phyloP scores from a whole-genome alignment of 2,329 filamentous ascomycete species.

The Phymatotrichopsis omnivora region DNA sequence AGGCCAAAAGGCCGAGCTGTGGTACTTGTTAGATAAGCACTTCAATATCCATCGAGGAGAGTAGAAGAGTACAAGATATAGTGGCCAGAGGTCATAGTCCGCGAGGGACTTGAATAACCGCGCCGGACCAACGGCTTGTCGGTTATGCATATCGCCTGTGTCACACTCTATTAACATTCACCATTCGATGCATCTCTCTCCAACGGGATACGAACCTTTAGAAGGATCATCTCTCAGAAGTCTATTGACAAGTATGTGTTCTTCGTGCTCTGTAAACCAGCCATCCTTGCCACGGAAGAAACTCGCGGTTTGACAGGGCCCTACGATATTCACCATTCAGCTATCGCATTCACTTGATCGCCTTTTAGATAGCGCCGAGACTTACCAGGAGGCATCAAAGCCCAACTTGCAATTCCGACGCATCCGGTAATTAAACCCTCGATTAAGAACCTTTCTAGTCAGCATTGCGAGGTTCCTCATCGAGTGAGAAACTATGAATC shows the following conservation, averaged over 20 bases:
- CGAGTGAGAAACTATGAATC: background rate
- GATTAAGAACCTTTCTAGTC: slow-evolving; percentile 40
- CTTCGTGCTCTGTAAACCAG: slow-evolving; percentile 53
- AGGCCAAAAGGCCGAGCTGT: slow-evolving; percentile 34
- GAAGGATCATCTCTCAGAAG: slow-evolving; percentile 46
- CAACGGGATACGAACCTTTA: slow-evolving; percentile 35
- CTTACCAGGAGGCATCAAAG: slow-evolving; percentile 43
- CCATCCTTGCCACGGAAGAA: slow-evolving; percentile 37
- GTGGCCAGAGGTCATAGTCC: slow-evolving; percentile 37
- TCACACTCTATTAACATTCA: slow-evolving; percentile 28
- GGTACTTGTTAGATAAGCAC: background rate
- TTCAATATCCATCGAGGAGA: too few relatives aligned
- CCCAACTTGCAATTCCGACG: slow-evolving; percentile 45
- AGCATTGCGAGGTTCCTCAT: background rate
- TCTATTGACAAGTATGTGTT: slow-evolving; percentile 51
- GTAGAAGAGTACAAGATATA: slow-evolving; percentile 33
- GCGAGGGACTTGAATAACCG: slow-evolving; percentile 34
- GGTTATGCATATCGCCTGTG: slow-evolving; percentile 36
- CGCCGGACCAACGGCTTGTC: slow-evolving; percentile 33
- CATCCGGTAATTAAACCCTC: slow-evolving; percentile 34
- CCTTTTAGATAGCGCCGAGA: slow-evolving; percentile 10
- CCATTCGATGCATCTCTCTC: background rate
- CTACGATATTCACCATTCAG: slow-evolving; percentile 8
- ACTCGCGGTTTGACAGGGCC: slow-evolving; percentile 42
- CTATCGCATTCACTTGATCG: slow-evolving; percentile 16